These are phyloP conservation scores for Anisodus tanguticus DNA, from an alignment of 257 asterid genomes.

Conservation along the genomic window DNA sequence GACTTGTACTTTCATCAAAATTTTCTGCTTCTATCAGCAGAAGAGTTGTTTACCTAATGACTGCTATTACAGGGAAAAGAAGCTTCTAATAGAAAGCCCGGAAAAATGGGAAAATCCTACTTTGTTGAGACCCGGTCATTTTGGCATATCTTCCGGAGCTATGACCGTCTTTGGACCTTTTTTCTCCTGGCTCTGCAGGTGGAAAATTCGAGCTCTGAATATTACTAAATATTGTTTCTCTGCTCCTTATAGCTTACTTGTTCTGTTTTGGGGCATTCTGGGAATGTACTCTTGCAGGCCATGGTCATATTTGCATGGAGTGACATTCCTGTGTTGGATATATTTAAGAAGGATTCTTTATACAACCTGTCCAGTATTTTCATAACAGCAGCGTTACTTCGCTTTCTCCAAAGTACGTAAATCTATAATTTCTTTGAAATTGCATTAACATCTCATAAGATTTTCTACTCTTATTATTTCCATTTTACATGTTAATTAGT, in stretches of 20 bases:
- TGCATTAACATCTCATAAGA: neutral
- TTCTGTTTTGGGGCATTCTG: conserved; percentile 26
- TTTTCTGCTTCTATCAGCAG: conserved; percentile 15
- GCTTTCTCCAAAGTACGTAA: conserved; percentile 81
- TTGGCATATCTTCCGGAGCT: conserved; percentile 96
- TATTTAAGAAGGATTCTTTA: conserved; percentile 63
- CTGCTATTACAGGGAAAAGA: conserved; percentile 68
- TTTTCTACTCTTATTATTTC: conserved; percentile 17
- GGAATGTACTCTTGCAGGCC: conserved; percentile 58
- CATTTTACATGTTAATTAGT: neutral
- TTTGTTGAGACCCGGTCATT: conserved; percentile 92
- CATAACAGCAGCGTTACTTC: conserved; percentile 89
- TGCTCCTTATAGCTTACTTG: conserved; percentile 35
- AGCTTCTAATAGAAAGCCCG: conserved; percentile 47
- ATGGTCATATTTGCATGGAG: conserved; percentile 85
- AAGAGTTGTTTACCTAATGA: conserved; percentile 24
- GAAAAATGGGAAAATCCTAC: conserved; percentile 82
- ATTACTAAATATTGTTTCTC: neutral
- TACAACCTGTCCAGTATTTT: conserved; percentile 78
- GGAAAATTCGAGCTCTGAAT: conserved; percentile 33
- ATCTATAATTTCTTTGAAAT: conserved; percentile 3
- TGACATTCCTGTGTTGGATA: conserved; percentile 57
- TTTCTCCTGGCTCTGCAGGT: conserved; percentile 85
- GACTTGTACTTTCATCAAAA: conserved; percentile 27
- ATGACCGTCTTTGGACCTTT: conserved; percentile 97